Evolutionary conservation across 2,329 filamentous ascomycete species (phyloP).

Genomic region (Trichoderma hamatum): DNA sequence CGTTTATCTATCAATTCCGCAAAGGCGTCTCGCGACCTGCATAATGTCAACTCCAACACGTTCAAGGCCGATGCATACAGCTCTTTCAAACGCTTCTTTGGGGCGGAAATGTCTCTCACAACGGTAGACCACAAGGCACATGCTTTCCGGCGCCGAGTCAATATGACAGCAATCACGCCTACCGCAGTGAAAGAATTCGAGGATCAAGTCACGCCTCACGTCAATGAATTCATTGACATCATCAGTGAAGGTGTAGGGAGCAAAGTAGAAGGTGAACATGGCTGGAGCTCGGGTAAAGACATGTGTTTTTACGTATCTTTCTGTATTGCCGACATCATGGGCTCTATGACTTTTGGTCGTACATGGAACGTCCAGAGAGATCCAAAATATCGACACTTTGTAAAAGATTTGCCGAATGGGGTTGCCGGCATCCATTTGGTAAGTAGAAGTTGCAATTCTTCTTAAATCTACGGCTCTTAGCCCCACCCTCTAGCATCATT

Average conservation of each 20-base stretch:
- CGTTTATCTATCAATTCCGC: conserved; percentile 28
- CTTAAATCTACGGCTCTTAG: neutral
- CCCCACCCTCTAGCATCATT: neutral
- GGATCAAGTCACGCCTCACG: conserved; percentile 21
- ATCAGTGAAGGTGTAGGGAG: conserved; percentile 17
- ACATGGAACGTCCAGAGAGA: conserved; percentile 28
- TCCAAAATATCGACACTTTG: conserved; percentile 21
- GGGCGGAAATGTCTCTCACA: conserved; percentile 29
- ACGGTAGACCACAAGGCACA: conserved; percentile 27
- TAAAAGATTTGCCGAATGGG: conserved; percentile 27
- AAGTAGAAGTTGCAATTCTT: neutral
- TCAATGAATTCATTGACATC: conserved; percentile 24
- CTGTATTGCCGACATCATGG: conserved; percentile 30
- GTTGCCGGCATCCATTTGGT: conserved; percentile 27
- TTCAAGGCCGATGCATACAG: conserved; percentile 23
- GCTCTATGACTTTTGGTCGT: conserved; percentile 28
- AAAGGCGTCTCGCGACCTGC: conserved; percentile 20
- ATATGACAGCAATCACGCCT: conserved; percentile 26
- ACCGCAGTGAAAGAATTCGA: conserved; percentile 27
- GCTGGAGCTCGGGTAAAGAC: conserved; percentile 26
- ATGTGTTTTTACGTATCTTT: conserved; percentile 26
- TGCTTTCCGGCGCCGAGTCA: conserved; percentile 27
- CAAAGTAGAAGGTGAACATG: conserved; percentile 18
- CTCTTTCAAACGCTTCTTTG: conserved; percentile 28
- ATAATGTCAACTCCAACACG: conserved; percentile 26